Conservation (phyloP, 306 rosid genomes). For the Cicer pinnatifidum region DNA sequence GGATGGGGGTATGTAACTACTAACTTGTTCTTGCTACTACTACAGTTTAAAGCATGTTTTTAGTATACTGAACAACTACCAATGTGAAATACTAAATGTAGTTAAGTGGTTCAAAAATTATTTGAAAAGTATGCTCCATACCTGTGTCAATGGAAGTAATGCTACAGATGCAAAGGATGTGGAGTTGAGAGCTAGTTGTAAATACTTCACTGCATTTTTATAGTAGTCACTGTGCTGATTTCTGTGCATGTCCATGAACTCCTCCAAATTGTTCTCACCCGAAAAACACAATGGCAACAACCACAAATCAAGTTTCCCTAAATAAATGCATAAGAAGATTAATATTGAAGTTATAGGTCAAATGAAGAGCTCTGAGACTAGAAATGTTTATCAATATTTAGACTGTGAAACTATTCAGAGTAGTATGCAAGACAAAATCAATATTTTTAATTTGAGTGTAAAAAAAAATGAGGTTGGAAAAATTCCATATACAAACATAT, state of each 20-base stretch:
- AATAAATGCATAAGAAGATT: slow-evolving; percentile 41
- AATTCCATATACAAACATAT: slow-evolving; percentile 23
- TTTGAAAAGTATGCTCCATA: slow-evolving; percentile 44
- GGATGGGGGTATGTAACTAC: slow-evolving; percentile 7
- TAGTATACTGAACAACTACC: slow-evolving; percentile 4
- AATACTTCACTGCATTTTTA: slow-evolving; percentile 62
- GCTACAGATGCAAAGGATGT: slow-evolving; percentile 55
- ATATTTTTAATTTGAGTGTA: slow-evolving; percentile 7
- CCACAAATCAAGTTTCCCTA: slow-evolving; percentile 67
- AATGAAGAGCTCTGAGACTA: slow-evolving; percentile 2
- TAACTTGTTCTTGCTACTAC: not conserved
- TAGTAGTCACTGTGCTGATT: slow-evolving; percentile 56
- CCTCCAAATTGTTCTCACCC: slow-evolving; percentile 49
- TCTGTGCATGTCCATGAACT: slow-evolving; percentile 46
- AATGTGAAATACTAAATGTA: slow-evolving; percentile 17
- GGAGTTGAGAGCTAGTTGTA: slow-evolving; percentile 61
- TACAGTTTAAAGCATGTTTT: not conserved
- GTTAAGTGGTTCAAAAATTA: slow-evolving; percentile 8
- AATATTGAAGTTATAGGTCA: slow-evolving; percentile 24
- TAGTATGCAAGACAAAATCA: slow-evolving; percentile 28
- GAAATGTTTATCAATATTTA: slow-evolving; percentile 21
- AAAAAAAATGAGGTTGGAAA: slow-evolving; percentile 20
- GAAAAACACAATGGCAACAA: slow-evolving; percentile 74
- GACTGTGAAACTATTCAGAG: slow-evolving; percentile 19
- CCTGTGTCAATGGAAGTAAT: slow-evolving; percentile 83